Percentiles rank a stretch among this genome's conserved stretches.
Conservation (phyloP, 495 filamentous ascomycete species). For the Hypoxylon perforatum region DNA sequence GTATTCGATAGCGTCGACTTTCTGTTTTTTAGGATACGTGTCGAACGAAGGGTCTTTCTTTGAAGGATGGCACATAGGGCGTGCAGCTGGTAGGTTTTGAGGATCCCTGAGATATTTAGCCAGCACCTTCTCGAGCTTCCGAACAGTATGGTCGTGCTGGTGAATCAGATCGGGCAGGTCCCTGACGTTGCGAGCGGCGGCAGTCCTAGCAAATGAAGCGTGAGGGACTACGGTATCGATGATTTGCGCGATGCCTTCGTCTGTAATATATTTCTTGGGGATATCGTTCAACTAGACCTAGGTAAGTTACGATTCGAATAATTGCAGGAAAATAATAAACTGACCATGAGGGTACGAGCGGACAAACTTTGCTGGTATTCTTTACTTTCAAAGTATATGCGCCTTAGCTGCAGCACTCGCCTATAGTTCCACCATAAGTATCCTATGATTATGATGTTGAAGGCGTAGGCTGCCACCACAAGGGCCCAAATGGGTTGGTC, state of each 20-base stretch:
- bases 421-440: constrained; percentile 94
- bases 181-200: constrained; percentile 91
- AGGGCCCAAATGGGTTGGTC: constrained; percentile 78
- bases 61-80: constrained; percentile 82
- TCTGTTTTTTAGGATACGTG: constrained; percentile 70
- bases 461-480: constrained; percentile 80
- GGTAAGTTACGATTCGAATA: constrained; percentile 29
- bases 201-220: constrained; percentile 78
- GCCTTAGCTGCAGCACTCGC: constrained; percentile 73
- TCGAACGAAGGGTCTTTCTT: constrained; percentile 72
- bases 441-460: constrained; percentile 77
- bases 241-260: constrained; percentile 86
- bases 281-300: constrained; percentile 79
- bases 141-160: constrained; percentile 83
- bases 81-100: constrained; percentile 77
- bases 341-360: constrained; percentile 87
- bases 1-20: constrained; percentile 94
- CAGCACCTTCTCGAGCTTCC: constrained; percentile 81
- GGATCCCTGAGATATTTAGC: constrained; percentile 93
- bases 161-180: constrained; percentile 85
- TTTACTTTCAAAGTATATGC: constrained; percentile 83
- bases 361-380: constrained; percentile 92
- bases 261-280: constrained; percentile 74
- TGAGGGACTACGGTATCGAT: constrained; percentile 80
- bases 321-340: constrained; percentile 10